A percentile compares a stretch with the other conserved stretches of the same genome.
Evolutionary conservation across 768 basidiomycete genomes (phyloP).

Genomic region (Lepiota venenata): DNA sequence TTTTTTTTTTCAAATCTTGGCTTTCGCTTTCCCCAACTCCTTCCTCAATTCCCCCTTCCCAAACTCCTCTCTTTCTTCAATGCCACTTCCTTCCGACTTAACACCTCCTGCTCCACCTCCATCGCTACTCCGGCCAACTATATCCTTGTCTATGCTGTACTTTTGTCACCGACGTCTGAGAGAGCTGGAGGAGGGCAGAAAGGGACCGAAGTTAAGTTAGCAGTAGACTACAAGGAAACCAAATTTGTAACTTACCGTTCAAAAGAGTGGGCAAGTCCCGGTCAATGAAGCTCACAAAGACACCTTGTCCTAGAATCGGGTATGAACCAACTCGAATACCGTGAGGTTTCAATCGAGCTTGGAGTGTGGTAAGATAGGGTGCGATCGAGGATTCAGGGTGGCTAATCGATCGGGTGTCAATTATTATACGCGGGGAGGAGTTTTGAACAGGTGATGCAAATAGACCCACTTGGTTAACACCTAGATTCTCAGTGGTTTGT

Average conservation of each 20-base stretch:
- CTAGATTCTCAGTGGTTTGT: slow-evolving; percentile 76
- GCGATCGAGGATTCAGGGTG: slow-evolving; percentile 80
- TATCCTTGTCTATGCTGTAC: slow-evolving; percentile 42
- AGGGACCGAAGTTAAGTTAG: neutral
- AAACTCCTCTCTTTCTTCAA: slow-evolving; percentile 36
- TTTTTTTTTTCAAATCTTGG: slow-evolving; percentile 2
- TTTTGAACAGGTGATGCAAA: no score
- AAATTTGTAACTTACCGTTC: neutral
- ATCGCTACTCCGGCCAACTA: slow-evolving; percentile 52
- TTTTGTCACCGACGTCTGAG: slow-evolving; percentile 26
- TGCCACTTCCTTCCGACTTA: slow-evolving; percentile 63
- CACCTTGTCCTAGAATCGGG: slow-evolving; percentile 59
- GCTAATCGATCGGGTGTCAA: slow-evolving; percentile 23
- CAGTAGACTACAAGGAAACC: neutral
- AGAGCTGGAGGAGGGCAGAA: no score
- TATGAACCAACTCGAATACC: slow-evolving; percentile 84
- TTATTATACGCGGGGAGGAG: no score
- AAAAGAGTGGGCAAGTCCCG: slow-evolving; percentile 24
- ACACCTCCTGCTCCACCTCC: slow-evolving; percentile 62
- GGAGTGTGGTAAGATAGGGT: slow-evolving; percentile 79
- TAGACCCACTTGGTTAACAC: slow-evolving; percentile 71
- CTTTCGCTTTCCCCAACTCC: neutral
- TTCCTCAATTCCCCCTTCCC: neutral
- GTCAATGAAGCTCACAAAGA: slow-evolving; percentile 73
- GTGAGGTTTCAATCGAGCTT: slow-evolving; percentile 66